Percentiles rank a stretch among this genome's conserved stretches.
These are phyloP conservation scores for Conringia planisiliqua DNA, from an alignment of 345 rosid species.

Conservation along the genomic window DNA sequence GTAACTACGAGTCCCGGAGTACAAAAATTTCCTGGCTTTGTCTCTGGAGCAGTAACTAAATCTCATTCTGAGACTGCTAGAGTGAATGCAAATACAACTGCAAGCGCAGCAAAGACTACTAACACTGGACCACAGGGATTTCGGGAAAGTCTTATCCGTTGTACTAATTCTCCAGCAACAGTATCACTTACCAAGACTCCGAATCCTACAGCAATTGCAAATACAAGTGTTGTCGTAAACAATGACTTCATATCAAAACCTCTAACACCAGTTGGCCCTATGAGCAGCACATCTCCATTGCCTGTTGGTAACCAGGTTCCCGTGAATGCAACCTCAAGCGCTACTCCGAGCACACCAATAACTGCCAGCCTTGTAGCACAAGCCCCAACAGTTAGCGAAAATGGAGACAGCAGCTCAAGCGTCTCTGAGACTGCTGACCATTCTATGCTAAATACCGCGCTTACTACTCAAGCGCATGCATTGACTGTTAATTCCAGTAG, in stretches of 20 bases:
- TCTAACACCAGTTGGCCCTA: conserved; percentile 6
- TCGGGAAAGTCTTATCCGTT: conserved; percentile 1
- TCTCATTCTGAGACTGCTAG: background rate
- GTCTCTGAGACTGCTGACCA: background rate
- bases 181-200: conserved; percentile 1
- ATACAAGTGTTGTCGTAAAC: background rate
- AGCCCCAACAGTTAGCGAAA: background rate
- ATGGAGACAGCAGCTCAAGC: conserved; percentile 3
- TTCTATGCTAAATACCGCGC: background rate
- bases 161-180: background rate
- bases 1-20: conserved; percentile 39
- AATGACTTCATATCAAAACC: conserved; percentile 16
- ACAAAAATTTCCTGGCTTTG: conserved; percentile 36
- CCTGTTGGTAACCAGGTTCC: conserved; percentile 10
- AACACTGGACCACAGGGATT: conserved; percentile 2
- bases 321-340: background rate
- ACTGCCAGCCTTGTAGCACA: background rate
- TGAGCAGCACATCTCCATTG: conserved; percentile 6
- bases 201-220: background rate
- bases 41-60: conserved; percentile 23
- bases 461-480: background rate
- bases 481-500: conserved; percentile 6
- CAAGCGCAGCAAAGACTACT: conserved; percentile 16
- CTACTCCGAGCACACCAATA: background rate
- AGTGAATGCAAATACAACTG: conserved; percentile 8